Base-by-base conservation (phyloP, 345 rosid genomes). In the Gossypium stocksii region DNA sequence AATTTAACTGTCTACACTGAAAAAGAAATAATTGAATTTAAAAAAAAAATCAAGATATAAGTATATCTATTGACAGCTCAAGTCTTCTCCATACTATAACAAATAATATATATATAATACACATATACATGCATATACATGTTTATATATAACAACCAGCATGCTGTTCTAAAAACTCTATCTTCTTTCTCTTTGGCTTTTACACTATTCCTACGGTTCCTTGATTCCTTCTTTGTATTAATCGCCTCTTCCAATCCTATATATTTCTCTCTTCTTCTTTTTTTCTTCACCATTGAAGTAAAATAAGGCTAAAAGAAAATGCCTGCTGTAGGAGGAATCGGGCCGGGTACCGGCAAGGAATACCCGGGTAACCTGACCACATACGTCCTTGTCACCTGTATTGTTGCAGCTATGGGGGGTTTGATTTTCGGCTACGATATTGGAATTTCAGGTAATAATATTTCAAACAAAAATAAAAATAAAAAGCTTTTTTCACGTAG, bases 361-460 rank as follows among this genome's bases (percentile, higher is more conserved):
- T 94, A 94, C 74, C 94, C 97, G 46, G 98, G 98, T 16, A 94
- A 89, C 23, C 93, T 94, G 2, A 94, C 98, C 14, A 87, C 77
- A 4, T 94, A 73, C 74, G 98, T 94, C 66, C 75, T 78, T 34
- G 84, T 89, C 63, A 92, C 98, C 45, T 94, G 97, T 71, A 77
- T 94, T 23, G 91, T 94, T 27, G 98, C 97, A n/a, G 94, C 91
- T 86, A 94, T 92, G 98, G 98, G 98, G 2, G 98, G 98, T 76
- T 86, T 94, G 79, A 94, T 94, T 82, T 94, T 94, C 56, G 98
- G 98, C 17, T 94, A 94, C 68, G 98, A 94, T 80, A 90, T 94
- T 29, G 98, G 98, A 15, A 94, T 94, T 74, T 94, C 98, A 9
- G 97, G 98, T 91, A 77, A 80, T 23, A 25, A 82, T 27, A 29